These are phyloP conservation scores for Fusarium torulosum DNA, from an alignment of 2,329 filamentous ascomycete species.

Conservation along the genomic window DNA sequence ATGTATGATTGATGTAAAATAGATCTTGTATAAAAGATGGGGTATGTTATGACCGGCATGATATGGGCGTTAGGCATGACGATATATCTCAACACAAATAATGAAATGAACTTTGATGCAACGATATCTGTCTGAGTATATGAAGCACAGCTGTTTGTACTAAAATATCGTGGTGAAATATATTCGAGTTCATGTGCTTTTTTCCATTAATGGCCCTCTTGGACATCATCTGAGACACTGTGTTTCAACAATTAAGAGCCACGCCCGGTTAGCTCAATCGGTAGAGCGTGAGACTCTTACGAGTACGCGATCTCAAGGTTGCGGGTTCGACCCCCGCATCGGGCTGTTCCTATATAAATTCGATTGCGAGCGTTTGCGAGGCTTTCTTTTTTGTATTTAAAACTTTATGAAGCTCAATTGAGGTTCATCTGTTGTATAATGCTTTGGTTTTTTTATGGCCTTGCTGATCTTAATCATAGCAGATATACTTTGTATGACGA, in stretches of 20 bases:
- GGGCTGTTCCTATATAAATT: constrained; percentile 55
- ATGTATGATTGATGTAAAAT: constrained; percentile 38
- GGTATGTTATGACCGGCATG: constrained; percentile 20
- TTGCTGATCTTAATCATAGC: too few relatives aligned
- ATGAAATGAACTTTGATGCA: constrained; percentile 10
- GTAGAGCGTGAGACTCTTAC: constrained; percentile 78
- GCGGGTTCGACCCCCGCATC: constrained; percentile 66
- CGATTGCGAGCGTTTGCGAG: constrained; percentile 41
- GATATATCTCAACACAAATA: constrained; percentile 43
- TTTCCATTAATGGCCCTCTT: fast-evolving
- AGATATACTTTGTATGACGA: too few relatives aligned
- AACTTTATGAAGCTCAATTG: not conserved
- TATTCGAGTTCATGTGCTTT: fast-evolving
- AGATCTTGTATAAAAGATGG: constrained; percentile 38
- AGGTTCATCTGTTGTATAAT: too few relatives aligned
- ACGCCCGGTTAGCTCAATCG: constrained; percentile 55
- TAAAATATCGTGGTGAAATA: fast-evolving
- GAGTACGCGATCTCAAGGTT: constrained; percentile 64
- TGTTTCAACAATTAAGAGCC: constrained; percentile 32
- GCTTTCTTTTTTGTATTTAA: constrained; percentile 36
- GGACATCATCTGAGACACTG: fast-evolving
- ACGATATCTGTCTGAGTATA: not conserved
- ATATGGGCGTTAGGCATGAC: constrained; percentile 25
- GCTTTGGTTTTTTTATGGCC: too few relatives aligned
- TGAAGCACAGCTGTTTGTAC: not conserved